Percentiles rank a stretch among this genome's conserved stretches.
These are phyloP conservation scores for Gelatoporia subvermispora DNA, from an alignment of 768 basidiomycete species.

Conservation along the genomic window DNA sequence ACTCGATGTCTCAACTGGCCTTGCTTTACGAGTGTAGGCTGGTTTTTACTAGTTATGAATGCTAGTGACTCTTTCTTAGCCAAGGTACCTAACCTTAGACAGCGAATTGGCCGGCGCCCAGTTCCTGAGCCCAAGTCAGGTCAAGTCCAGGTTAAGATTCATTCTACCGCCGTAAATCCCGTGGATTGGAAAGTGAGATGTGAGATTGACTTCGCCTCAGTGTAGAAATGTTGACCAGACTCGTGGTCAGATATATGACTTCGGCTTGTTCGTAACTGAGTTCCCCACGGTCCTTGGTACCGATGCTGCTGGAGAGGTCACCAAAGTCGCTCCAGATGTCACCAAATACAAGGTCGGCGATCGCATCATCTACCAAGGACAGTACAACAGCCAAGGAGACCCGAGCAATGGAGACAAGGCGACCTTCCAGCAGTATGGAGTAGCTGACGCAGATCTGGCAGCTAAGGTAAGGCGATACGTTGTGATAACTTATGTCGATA, in stretches of 20 bases:
- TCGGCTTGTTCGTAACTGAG: conserved; percentile 26
- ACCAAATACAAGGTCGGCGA: conserved; percentile 33
- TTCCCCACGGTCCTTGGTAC: conserved; percentile 25
- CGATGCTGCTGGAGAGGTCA: conserved; percentile 32
- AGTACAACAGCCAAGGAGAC: background rate
- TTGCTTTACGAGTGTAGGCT: too few species aligned
- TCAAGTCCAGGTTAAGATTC: conserved; percentile 23
- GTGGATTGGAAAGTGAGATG: conserved; percentile 29
- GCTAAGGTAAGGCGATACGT: conserved; percentile 14
- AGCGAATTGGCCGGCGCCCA: background rate
- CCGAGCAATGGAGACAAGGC: background rate
- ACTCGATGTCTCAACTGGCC: too few species aligned
- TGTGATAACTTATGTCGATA: background rate
- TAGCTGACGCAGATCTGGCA: conserved; percentile 12
- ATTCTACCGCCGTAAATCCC: conserved; percentile 26
- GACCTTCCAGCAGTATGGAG: conserved; percentile 17
- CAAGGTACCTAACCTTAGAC: too few species aligned
- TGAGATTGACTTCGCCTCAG: too few species aligned
- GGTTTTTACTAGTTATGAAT: too few species aligned
- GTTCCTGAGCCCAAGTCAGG: conserved; percentile 15
- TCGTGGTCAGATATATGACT: conserved; percentile 19
- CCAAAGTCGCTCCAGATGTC: conserved; percentile 35
- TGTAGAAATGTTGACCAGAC: too few species aligned
- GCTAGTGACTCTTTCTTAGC: too few species aligned
- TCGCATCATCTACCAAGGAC: conserved; percentile 7